These are phyloP conservation scores for Ensete glaucum DNA, from an alignment of 176 grass and related monocot genomes.

Conservation along the genomic window DNA sequence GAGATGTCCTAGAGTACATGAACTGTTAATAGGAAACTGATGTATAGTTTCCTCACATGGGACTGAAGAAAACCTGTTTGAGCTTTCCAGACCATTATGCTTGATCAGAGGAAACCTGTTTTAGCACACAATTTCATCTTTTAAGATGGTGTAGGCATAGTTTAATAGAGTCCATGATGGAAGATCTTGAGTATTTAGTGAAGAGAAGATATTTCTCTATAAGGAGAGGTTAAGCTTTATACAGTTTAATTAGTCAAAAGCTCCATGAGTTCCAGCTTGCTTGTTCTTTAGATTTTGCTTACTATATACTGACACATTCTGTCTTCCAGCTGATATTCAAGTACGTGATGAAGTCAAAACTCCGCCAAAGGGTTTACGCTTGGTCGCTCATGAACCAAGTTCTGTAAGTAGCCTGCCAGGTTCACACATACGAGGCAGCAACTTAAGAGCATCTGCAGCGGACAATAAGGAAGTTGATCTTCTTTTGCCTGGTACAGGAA, in stretches of 20 bases:
- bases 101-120: too few relatives aligned
- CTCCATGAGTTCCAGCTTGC: background rate
- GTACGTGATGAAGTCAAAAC: slow-evolving; percentile 39
- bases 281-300: background rate
- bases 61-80: too few relatives aligned
- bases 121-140: too few relatives aligned
- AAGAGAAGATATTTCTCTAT: background rate
- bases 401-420: slow-evolving; percentile 47
- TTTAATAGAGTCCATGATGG: too few relatives aligned
- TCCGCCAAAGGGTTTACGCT: slow-evolving; percentile 59
- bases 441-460: slow-evolving; percentile 83
- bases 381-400: slow-evolving; percentile 92
- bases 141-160: too few relatives aligned
- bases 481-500: slow-evolving; percentile 74
- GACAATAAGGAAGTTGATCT: slow-evolving; percentile 93
- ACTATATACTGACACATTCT: background rate
- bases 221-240: background rate
- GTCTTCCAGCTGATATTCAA: slow-evolving; percentile 30
- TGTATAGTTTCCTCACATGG: too few relatives aligned
- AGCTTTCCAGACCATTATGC: too few relatives aligned
- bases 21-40: too few relatives aligned
- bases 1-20: too few relatives aligned
- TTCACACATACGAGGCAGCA: slow-evolving; percentile 97
- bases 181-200: background rate
- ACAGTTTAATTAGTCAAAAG: background rate